These are phyloP conservation scores for Trichophyton rubrum DNA, from an alignment of 2,329 filamentous ascomycete species.

Conservation along the genomic window DNA sequence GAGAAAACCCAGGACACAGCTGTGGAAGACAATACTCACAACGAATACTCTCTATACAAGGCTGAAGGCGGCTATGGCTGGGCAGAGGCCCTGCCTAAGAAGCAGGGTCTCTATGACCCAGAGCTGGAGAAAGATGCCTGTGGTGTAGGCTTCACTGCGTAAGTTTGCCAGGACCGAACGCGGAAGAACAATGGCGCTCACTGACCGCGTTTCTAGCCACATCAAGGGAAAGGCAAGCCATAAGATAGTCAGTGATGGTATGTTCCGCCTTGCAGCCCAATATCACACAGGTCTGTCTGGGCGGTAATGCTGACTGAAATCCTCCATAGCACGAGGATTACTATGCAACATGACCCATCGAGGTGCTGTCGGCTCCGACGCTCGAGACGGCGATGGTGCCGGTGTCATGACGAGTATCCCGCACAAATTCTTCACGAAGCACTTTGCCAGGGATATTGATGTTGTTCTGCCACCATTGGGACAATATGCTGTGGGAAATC, in stretches of 20 bases:
- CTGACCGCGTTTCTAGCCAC: slow-evolving; percentile 46
- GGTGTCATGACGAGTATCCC: slow-evolving; percentile 99
- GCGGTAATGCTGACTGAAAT: background rate
- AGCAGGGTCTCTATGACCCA: slow-evolving; percentile 97
- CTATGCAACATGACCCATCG: slow-evolving; percentile 99
- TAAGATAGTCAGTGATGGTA: slow-evolving; percentile 98
- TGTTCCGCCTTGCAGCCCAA: slow-evolving; percentile 21
- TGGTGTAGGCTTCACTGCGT: slow-evolving; percentile 98
- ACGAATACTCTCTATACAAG: slow-evolving; percentile 42
- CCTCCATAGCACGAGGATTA: slow-evolving; percentile 61
- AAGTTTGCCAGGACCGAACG: slow-evolving; percentile 30
- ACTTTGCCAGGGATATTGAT: slow-evolving; percentile 84
- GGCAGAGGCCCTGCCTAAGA: slow-evolving; percentile 89
- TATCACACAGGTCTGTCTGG: background rate
- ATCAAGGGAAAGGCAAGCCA: slow-evolving; percentile 96
- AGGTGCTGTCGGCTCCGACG: slow-evolving; percentile 94
- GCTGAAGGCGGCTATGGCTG: slow-evolving; percentile 63
- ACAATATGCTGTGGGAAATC: slow-evolving; percentile 92
- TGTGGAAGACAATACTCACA: slow-evolving; percentile 33
- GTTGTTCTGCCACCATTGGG: slow-evolving; percentile 76
- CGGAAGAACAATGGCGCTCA: slow-evolving; percentile 5
- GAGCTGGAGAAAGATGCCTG: slow-evolving; percentile 97
- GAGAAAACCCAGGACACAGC: slow-evolving; percentile 38
- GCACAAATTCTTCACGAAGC: slow-evolving; percentile 97
- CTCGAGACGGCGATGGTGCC: slow-evolving; percentile 92